Conservation (phyloP, 2,329 filamentous ascomycete genomes). For the Stenocarpella maydis region DNA sequence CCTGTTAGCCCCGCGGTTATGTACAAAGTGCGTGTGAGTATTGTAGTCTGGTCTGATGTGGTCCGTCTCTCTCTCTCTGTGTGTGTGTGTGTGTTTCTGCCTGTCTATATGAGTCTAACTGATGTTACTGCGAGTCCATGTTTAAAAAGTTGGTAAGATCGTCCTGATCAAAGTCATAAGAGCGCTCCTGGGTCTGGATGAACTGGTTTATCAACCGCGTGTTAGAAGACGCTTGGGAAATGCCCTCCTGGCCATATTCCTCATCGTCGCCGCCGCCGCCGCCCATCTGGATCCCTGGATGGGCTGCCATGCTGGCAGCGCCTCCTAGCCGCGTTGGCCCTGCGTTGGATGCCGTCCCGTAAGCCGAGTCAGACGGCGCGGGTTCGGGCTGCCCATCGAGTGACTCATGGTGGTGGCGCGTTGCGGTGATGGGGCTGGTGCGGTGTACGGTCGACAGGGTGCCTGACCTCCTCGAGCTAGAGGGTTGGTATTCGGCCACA, state of each 20-base stretch:
- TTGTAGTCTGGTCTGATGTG: neutral
- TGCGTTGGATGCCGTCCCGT: slow-evolving; percentile 14
- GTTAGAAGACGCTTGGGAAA: slow-evolving; percentile 18
- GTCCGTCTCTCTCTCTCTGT: neutral
- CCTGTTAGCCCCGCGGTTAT: neutral
- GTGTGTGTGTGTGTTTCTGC: neutral
- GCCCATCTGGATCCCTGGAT: slow-evolving; percentile 12
- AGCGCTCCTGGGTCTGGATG: slow-evolving; percentile 23
- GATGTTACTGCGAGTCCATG: slow-evolving; percentile 31
- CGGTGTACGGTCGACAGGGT: slow-evolving; percentile 27
- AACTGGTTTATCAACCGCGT: slow-evolving; percentile 23
- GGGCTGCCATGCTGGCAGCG: neutral
- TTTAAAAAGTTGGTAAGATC: slow-evolving; percentile 31
- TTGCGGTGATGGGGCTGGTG: neutral
- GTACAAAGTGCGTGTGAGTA: slow-evolving; percentile 17
- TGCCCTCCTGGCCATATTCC: slow-evolving; percentile 6
- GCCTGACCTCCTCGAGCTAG: slow-evolving; percentile 1
- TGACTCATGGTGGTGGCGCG: neutral
- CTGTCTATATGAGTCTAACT: neutral
- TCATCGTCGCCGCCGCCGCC: neutral
- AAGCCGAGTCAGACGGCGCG: slow-evolving; percentile 4
- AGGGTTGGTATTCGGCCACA: slow-evolving; percentile 8
- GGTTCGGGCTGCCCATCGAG: neutral
- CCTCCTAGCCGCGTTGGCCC: slow-evolving; percentile 3
- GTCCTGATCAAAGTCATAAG: slow-evolving; percentile 23